These are phyloP conservation scores for Microbotryomycetes sp. DNA, from an alignment of 1,284 basidiomycete species.

Conservation along the genomic window DNA sequence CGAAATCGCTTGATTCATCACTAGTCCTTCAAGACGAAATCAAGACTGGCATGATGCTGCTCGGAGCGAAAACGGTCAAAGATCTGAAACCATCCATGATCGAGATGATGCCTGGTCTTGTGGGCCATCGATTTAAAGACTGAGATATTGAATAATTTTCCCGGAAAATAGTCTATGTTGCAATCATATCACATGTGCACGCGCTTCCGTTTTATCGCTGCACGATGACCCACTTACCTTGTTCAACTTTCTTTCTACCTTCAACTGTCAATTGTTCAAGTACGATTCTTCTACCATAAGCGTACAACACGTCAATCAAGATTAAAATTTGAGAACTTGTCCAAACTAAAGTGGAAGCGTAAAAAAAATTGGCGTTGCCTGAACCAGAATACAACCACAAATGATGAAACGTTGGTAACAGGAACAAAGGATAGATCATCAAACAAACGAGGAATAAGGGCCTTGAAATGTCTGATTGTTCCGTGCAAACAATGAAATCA, in stretches of 20 bases:
- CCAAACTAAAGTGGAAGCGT: constrained; percentile 89
- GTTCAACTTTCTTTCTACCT: constrained; percentile 8
- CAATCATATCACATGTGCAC: neutral
- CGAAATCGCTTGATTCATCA: neutral
- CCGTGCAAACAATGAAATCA: neutral
- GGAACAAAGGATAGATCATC: constrained; percentile 74
- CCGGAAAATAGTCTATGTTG: neutral
- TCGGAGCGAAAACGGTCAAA: constrained; percentile 39
- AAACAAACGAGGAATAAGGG: constrained; percentile 79
- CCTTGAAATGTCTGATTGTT: constrained; percentile 65
- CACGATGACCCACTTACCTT: constrained; percentile 20
- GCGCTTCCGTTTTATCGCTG: constrained; percentile 16
- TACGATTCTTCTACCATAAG: constrained; percentile 14
- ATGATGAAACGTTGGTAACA: constrained; percentile 85
- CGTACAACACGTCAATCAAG: constrained; percentile 19
- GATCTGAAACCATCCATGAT: constrained; percentile 28
- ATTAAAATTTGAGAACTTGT: constrained; percentile 40
- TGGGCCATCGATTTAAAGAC: neutral
- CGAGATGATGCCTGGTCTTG: constrained; percentile 2
- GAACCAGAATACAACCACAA: constrained; percentile 88
- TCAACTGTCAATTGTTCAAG: constrained; percentile 5
- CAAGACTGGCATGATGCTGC: constrained; percentile 39
- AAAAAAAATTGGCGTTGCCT: constrained; percentile 98
- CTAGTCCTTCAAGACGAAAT: constrained; percentile 41
- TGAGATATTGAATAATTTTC: neutral